These are phyloP conservation scores for Clarireedia homoeocarpa DNA, from an alignment of 2,329 filamentous ascomycete genomes.

Conservation along the genomic window DNA sequence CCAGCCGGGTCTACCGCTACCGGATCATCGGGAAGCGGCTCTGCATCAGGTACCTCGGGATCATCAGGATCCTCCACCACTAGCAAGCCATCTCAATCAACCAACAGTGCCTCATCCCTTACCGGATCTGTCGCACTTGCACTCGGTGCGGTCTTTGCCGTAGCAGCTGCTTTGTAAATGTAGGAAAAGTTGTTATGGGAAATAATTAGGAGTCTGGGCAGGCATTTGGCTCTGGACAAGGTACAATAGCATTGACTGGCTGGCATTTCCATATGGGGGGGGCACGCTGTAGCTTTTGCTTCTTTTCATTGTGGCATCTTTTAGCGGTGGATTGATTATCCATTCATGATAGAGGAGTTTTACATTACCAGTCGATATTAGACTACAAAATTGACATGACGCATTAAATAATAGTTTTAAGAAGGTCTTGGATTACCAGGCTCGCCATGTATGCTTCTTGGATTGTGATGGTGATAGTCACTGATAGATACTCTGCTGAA, in stretches of 20 bases:
- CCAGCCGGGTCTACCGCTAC: neutral
- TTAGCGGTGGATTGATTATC: neutral
- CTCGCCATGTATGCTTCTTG: too few species aligned
- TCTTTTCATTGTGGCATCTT: neutral
- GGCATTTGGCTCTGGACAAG: too few species aligned
- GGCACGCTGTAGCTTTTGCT: neutral
- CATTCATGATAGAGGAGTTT: slow-evolving; percentile 4
- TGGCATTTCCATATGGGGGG: neutral
- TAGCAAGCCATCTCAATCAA: slow-evolving; percentile 5
- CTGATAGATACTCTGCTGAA: too few species aligned
- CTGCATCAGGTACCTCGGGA: slow-evolving; percentile 8
- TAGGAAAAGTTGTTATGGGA: neutral
- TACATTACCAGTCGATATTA: neutral
- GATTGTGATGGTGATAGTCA: too few species aligned
- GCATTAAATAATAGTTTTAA: too few species aligned
- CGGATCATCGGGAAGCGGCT: slow-evolving; percentile 6
- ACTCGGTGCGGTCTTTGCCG: slow-evolving; percentile 4
- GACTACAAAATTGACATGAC: too few species aligned
- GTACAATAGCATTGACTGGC: neutral
- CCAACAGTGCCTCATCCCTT: slow-evolving; percentile 10
- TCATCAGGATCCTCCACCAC: neutral
- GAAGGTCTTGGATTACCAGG: too few species aligned
- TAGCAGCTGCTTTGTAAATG: slow-evolving; percentile 7
- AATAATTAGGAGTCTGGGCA: neutral
- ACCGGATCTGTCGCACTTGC: slow-evolving; percentile 7